phyloP scores from a whole-genome alignment of 2,329 filamentous ascomycete species.

The Thielaviopsis cerberus region DNA sequence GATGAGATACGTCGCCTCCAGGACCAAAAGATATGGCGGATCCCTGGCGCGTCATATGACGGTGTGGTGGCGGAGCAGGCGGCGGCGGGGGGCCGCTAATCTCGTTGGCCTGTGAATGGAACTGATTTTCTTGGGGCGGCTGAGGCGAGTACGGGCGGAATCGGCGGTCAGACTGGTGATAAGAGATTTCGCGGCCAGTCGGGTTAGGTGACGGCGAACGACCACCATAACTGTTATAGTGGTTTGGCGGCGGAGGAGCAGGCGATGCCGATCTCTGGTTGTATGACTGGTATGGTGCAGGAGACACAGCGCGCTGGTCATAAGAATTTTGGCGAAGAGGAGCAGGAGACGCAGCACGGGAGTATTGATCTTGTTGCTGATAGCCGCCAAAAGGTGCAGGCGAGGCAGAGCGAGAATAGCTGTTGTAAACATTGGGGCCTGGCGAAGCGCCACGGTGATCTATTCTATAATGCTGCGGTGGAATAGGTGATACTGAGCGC shows the following conservation, averaged over 20 bases:
- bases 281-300: slow-evolving; percentile 8
- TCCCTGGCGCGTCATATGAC: slow-evolving; percentile 34
- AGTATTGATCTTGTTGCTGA: slow-evolving; percentile 15
- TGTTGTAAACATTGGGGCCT: slow-evolving; percentile 15
- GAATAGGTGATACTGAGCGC: slow-evolving; percentile 6
- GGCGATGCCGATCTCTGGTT: slow-evolving; percentile 12
- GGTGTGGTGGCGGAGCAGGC: slow-evolving; percentile 67
- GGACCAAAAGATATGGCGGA: slow-evolving; percentile 22
- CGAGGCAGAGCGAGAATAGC: slow-evolving; percentile 21
- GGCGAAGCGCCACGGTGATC: slow-evolving; percentile 17
- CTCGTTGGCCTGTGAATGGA: slow-evolving; percentile 13
- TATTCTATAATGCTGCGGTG: slow-evolving; percentile 15
- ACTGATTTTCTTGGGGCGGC: slow-evolving; percentile 9
- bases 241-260: slow-evolving; percentile 11
- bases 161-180: slow-evolving; percentile 19
- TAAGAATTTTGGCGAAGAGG: slow-evolving; percentile 11
- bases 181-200: slow-evolving; percentile 17
- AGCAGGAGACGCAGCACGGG: slow-evolving; percentile 16
- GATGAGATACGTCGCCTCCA: slow-evolving; percentile 13
- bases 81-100: slow-evolving; percentile 49
- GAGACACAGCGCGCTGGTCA: slow-evolving; percentile 11
- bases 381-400: slow-evolving; percentile 18
- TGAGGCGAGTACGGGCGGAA: slow-evolving; percentile 13
- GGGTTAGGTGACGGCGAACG: slow-evolving; percentile 21
- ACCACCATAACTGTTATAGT: slow-evolving; percentile 10